These are phyloP conservation scores for Calocera cornea DNA, from an alignment of 768 basidiomycete species.

Conservation along the genomic window DNA sequence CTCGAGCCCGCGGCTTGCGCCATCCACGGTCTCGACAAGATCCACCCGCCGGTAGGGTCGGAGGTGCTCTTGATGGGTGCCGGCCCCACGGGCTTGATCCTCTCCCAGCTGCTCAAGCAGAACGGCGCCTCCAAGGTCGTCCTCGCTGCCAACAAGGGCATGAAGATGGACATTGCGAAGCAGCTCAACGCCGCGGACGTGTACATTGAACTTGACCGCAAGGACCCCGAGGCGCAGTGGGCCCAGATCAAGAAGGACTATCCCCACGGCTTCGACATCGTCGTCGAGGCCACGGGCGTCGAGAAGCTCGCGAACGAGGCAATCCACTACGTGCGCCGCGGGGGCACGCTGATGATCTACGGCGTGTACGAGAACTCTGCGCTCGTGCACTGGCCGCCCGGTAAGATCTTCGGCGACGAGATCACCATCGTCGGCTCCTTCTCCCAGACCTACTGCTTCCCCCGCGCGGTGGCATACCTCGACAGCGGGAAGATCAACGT, in stretches of 20 bases:
- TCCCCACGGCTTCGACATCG: slow-evolving; percentile 83
- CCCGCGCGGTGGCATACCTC: slow-evolving; percentile 76
- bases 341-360: slow-evolving; percentile 76
- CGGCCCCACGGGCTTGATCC: slow-evolving; percentile 84
- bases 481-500: slow-evolving; percentile 73
- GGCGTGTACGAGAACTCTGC: slow-evolving; percentile 84
- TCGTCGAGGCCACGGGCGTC: slow-evolving; percentile 67
- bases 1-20: slow-evolving; percentile 86
- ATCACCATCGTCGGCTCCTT: slow-evolving; percentile 83
- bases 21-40: slow-evolving; percentile 81
- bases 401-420: slow-evolving; percentile 65
- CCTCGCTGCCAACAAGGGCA: slow-evolving; percentile 71
- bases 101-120: slow-evolving; percentile 74
- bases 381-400: slow-evolving; percentile 71
- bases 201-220: slow-evolving; percentile 71
- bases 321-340: slow-evolving; percentile 78
- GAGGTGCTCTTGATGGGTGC: slow-evolving; percentile 78
- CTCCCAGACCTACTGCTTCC: slow-evolving; percentile 81
- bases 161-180: slow-evolving; percentile 80
- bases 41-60: slow-evolving; percentile 65
- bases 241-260: slow-evolving; percentile 62
- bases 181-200: slow-evolving; percentile 67
- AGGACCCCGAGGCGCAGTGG: slow-evolving; percentile 67
- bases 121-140: slow-evolving; percentile 73
- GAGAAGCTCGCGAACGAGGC: slow-evolving; percentile 77